Base-by-base conservation (phyloP, 2,329 filamentous ascomycete species). In the Rosellinia necatrix region DNA sequence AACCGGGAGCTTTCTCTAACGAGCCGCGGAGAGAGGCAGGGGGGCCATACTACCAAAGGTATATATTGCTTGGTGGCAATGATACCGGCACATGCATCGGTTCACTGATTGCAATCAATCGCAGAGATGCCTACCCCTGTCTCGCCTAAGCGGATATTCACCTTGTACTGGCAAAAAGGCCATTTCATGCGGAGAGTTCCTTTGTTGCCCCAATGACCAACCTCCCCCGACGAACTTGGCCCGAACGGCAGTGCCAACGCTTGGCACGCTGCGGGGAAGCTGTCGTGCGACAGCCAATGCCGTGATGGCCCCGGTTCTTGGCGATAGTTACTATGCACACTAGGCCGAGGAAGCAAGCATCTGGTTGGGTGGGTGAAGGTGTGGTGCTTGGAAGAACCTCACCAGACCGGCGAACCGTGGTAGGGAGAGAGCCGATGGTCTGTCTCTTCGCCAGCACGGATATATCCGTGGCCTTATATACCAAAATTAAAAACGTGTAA, bases 121-220 rank as follows among this genome's bases (percentile, higher is more conserved):
- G 29, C 58, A 51, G 57, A 53, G 52, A 53, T n/a, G 24, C n/a
- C n/a, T n/a, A 58, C 35, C 63, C 64, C 47, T 56, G 62, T 48
- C 40, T 63, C 50, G 64, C 60, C 59, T 61, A 62, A 56, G 59
- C 64, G 64, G 64, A 58, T 66, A 64, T 66, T 67, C 54, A 61
- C 37, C 56, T 57, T 32, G 27, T 57, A 57, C 58, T 62, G 61
- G 60, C 58, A 60, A 66, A 64, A 66, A 48, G 34, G 38, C 10
- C 19, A 13, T 49, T 47, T 24, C 46, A 37, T 37, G 46, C 42
- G 55, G 25, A 51, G 52, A 41, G 25, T 25, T 21, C 34, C 34
- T 41, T 9, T 27, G 12, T 27, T 46, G 22, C 30, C 10, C 53
- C 58, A 60, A 49, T 55, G 53, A 37, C 40, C 52, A 59, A 56